phyloP scores from a whole-genome alignment of 1,284 basidiomycete genomes.

The Rhodotorula sp. region DNA sequence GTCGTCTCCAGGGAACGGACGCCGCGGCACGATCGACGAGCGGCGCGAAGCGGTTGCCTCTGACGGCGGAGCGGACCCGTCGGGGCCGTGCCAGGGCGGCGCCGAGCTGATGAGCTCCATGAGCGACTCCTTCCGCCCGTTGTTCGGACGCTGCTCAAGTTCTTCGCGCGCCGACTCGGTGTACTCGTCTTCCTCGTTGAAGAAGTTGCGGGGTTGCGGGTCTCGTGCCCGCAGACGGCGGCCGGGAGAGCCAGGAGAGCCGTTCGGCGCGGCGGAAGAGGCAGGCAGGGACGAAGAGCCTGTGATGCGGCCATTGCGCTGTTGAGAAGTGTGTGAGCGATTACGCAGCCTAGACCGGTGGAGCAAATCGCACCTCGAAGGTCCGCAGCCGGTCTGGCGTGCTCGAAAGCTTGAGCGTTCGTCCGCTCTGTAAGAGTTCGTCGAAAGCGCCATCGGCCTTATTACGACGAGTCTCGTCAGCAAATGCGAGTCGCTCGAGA shows the following conservation, averaged over 20 bases:
- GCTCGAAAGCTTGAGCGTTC: slow-evolving; percentile 90
- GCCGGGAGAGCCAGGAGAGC: neutral
- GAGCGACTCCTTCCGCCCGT: slow-evolving; percentile 11
- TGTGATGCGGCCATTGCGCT: neutral
- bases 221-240: slow-evolving; percentile 12
- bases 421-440: slow-evolving; percentile 77
- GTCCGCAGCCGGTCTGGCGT: slow-evolving; percentile 87
- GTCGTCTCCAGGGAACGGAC: neutral
- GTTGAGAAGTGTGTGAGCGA: neutral
- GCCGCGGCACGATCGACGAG: neutral
- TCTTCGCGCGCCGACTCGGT: neutral
- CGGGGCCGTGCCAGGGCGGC: slow-evolving; percentile 13
- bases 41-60: neutral
- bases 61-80: neutral
- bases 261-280: neutral
- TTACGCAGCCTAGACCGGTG: no score
- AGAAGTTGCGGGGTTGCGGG: slow-evolving; percentile 33
- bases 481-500: no score
- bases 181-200: slow-evolving; percentile 48
- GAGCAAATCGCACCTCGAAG: slow-evolving; percentile 67
- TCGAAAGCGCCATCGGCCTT: slow-evolving; percentile 75
- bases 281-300: slow-evolving; percentile 18
- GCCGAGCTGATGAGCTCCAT: slow-evolving; percentile 22
- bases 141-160: no score
- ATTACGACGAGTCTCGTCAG: neutral